phyloP scores from a whole-genome alignment of 768 basidiomycete genomes.

The Xanthoconium stramineum region DNA sequence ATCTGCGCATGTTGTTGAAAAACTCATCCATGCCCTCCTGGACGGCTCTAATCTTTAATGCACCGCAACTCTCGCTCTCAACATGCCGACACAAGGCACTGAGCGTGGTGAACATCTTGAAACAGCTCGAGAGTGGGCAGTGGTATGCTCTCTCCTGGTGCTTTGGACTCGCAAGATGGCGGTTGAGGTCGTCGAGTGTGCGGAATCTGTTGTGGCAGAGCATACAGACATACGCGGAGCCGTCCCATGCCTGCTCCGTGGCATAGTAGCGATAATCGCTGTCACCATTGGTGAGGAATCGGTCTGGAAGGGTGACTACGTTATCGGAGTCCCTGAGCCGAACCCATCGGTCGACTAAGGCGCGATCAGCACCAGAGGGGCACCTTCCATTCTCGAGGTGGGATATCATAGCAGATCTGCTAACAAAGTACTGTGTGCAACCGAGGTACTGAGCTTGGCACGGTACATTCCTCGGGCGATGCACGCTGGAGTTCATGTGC shows the following conservation, averaged over 20 bases:
- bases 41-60: slow-evolving; percentile 20
- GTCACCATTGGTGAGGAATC: slow-evolving; percentile 39
- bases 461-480: slow-evolving; percentile 38
- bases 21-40: slow-evolving; percentile 24
- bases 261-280: slow-evolving; percentile 17
- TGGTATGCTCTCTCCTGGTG: slow-evolving; percentile 53
- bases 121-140: slow-evolving; percentile 51
- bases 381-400: slow-evolving; percentile 66
- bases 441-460: slow-evolving; percentile 33
- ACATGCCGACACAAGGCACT: slow-evolving; percentile 60
- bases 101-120: slow-evolving; percentile 43
- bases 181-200: slow-evolving; percentile 47
- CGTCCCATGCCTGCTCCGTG: slow-evolving; percentile 42
- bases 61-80: no score
- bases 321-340: slow-evolving; percentile 42
- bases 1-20: background rate
- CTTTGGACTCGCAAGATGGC: slow-evolving; percentile 60
- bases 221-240: slow-evolving; percentile 55
- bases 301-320: slow-evolving; percentile 53
- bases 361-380: slow-evolving; percentile 44
- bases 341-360: slow-evolving; percentile 35
- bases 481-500: slow-evolving; percentile 55
- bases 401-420: slow-evolving; percentile 50
- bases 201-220: slow-evolving; percentile 49
- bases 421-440: slow-evolving; percentile 50